Evolutionary conservation across 495 filamentous ascomycete species (phyloP).

Genomic region (Trichoderma virens): DNA sequence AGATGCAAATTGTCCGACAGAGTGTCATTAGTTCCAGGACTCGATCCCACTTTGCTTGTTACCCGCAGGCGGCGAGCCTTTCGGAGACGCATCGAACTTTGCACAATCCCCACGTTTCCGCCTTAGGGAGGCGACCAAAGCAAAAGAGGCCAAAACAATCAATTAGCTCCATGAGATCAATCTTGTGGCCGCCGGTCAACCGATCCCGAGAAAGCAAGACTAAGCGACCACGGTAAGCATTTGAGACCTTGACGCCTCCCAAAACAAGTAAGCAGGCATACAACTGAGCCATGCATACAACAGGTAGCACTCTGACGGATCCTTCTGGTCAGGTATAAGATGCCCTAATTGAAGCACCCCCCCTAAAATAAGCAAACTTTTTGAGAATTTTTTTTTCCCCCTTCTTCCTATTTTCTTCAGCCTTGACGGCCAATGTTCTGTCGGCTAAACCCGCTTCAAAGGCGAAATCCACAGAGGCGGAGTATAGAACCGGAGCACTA

Average conservation of each 20-base stretch:
- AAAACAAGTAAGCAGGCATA: slow-evolving; percentile 3
- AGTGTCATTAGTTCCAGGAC: neutral
- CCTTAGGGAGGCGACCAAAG: neutral
- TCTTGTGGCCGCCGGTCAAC: slow-evolving; percentile 2
- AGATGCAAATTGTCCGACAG: neutral
- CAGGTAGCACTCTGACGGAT: too few species aligned
- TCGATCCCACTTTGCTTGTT: neutral
- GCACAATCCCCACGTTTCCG: slow-evolving; percentile 2
- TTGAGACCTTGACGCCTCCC: neutral
- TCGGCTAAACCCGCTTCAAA: too few species aligned
- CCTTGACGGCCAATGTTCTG: too few species aligned
- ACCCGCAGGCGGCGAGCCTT: too few species aligned
- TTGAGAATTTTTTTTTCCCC: too few species aligned
- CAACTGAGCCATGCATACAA: neutral
- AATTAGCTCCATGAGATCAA: slow-evolving; percentile 3
- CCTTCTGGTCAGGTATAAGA: too few species aligned
- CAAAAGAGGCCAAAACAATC: neutral
- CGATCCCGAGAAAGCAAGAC: slow-evolving; percentile 6
- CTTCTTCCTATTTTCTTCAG: too few species aligned
- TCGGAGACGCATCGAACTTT: neutral
- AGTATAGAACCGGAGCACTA: too few species aligned
- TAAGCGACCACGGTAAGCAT: neutral
- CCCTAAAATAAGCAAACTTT: too few species aligned
- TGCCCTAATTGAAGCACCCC: too few species aligned
- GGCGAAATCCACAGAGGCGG: too few species aligned